Percentiles rank a stretch among this genome's conserved stretches.
Conservation (phyloP, 108 stramenopile genomes). For the Aurantiochytrium sp. region DNA sequence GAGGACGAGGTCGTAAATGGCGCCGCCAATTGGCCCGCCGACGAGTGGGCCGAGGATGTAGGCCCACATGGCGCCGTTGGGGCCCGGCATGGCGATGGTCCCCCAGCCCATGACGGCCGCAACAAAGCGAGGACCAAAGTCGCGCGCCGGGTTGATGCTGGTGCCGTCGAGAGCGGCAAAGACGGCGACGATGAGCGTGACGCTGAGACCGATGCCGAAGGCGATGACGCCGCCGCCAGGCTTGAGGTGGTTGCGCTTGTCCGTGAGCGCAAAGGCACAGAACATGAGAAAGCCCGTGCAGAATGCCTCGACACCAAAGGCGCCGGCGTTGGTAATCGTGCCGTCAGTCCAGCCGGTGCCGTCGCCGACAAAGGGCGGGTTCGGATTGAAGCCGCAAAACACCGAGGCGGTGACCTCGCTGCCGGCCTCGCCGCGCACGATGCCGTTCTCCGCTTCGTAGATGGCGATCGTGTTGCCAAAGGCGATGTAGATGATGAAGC, state of each 20-base stretch:
- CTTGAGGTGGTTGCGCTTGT: not conserved
- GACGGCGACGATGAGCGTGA: not conserved
- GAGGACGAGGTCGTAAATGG: not conserved
- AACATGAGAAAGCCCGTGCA: not conserved
- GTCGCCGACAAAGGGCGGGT: not conserved
- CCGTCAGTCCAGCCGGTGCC: not conserved
- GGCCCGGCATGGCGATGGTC: not conserved
- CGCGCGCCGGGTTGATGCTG: not conserved
- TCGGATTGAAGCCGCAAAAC: not conserved
- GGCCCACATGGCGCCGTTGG: not conserved
- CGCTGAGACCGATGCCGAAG: not conserved
- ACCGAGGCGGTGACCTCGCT: not conserved
- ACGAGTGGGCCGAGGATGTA: slow-evolving; percentile 6
- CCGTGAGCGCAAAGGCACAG: not conserved
- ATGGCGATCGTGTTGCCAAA: not conserved
- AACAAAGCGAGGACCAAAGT: not conserved
- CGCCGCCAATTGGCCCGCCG: not conserved
- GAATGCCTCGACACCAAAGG: not conserved
- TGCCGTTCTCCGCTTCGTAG: not conserved
- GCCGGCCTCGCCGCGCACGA: not conserved
- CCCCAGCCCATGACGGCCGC: not conserved
- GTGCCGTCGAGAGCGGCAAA: not conserved
- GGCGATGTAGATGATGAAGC: not conserved
- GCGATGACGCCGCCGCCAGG: not conserved
- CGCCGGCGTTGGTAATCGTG: not conserved